Evolutionary conservation across 805 yeast genomes (phyloP), one percentile per base, ranked within the genome.

Genomic region (Zygotorulaspora chibaensis): DNA sequence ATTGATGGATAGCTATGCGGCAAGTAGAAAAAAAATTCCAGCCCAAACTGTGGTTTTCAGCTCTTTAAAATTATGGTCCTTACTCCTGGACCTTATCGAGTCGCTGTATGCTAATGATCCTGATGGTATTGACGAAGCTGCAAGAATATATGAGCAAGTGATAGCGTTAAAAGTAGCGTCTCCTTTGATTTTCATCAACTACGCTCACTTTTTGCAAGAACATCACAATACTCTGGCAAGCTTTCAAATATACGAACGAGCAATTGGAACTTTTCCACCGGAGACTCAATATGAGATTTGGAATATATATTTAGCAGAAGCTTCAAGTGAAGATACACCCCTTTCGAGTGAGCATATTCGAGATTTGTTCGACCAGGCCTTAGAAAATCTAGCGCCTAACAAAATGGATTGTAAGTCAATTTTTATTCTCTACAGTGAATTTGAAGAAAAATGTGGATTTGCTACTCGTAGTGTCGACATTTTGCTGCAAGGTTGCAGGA

Each of bases 341-440:
- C 51, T 75, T 17, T 63, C 70, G 1, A 45, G 68, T 2, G 88
- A 83, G 52, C 65, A 83, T 50, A 65, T 85, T 5, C 68, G 96
- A 30, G 95, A 86, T 46, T 57, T 84, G 12, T 89, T 86, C 66
- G 96, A 87, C 39, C 79, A 80, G 36, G 76, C 88, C 4, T 54
- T 86, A 3, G 70, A 67, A 3, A 68, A 61, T 1, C 72, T 86
- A 51, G 84, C 86, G 0, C 40, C 65, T 0, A 63, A 72, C 17
- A 54, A 48, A 16, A 46, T 64, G 7, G 58, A 61, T 40, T 69
- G 75, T 38, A 75, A 75, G 46, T 61, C 78, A 0, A 66, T 87
- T 0, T 75, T 70, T 51, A 45, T 80, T 1, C 55, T 77, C 30
- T 87, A 84, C 58, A 77, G 83, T 2, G 66, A 79, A 29, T 79